These are phyloP conservation scores for Grosmannia huntii DNA, from an alignment of 2,329 filamentous ascomycete species.

Conservation along the genomic window DNA sequence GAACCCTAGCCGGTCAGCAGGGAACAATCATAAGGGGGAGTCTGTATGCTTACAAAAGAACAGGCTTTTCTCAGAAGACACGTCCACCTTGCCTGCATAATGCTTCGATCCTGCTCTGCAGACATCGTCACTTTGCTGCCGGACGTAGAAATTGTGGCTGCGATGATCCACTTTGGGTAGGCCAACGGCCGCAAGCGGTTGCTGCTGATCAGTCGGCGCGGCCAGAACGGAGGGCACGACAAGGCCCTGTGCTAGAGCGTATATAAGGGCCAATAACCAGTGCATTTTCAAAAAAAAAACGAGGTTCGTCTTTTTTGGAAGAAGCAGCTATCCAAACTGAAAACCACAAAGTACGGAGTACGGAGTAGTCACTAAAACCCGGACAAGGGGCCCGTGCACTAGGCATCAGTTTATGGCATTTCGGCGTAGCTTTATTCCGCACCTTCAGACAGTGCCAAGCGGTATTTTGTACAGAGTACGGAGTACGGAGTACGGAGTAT, in stretches of 20 bases:
- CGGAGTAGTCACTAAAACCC: too few species aligned
- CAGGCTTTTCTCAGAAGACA: neutral
- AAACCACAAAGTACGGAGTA: too few species aligned
- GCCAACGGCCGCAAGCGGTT: neutral
- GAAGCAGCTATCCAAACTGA: too few species aligned
- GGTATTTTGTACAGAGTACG: too few species aligned
- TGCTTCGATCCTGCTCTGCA: neutral
- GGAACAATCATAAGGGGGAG: neutral
- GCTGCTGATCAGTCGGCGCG: neutral
- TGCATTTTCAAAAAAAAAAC: too few species aligned
- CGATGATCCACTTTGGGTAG: neutral
- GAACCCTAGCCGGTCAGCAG: neutral
- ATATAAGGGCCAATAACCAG: neutral
- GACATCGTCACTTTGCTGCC: neutral
- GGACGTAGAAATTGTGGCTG: neutral
- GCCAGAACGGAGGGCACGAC: neutral
- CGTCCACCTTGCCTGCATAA: neutral
- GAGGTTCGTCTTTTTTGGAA: too few species aligned
- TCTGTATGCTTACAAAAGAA: neutral
- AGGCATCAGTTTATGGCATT: neutral
- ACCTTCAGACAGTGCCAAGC: too few species aligned
- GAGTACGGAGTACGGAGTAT: too few species aligned
- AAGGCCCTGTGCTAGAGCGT: neutral
- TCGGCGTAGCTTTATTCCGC: too few species aligned
- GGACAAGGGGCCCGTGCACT: neutral